Conservation (phyloP, 768 basidiomycete genomes). For the Phallus indusiatus region DNA sequence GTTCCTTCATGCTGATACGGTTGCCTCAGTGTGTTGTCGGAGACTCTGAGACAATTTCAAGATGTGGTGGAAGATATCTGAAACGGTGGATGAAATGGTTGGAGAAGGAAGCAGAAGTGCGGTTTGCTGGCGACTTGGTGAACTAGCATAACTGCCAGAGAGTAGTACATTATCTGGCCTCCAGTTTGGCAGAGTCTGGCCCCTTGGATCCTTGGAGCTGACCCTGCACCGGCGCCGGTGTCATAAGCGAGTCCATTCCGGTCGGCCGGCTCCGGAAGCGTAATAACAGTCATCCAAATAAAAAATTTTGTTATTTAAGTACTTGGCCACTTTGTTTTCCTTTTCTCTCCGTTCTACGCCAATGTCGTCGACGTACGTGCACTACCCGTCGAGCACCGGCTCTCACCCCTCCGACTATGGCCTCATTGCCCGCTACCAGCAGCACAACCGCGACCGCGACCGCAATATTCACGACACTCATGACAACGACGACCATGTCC, state of each 20-base stretch:
- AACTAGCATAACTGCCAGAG: not conserved
- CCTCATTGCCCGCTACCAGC: conserved; percentile 1
- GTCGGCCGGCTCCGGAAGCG: no score
- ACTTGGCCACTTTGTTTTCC: not conserved
- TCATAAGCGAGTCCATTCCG: no score
- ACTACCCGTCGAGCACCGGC: conserved; percentile 4
- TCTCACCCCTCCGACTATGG: conserved; percentile 7
- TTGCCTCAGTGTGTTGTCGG: conserved; percentile 69
- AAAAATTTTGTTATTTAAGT: no score
- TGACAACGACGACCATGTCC: not conserved
- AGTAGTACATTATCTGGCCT: no score
- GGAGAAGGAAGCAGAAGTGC: conserved; percentile 82
- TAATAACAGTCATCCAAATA: no score
- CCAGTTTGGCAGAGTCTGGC: no score
- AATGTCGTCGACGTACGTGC: conserved; percentile 6
- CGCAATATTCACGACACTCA: not conserved
- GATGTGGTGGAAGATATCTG: conserved; percentile 72
- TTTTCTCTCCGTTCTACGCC: not conserved
- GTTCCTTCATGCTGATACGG: not conserved
- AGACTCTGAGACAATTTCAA: conserved; percentile 79
- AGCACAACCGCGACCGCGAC: not conserved
- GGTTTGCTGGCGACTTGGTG: conserved; percentile 51
- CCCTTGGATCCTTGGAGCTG: no score
- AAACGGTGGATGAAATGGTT: conserved; percentile 90
- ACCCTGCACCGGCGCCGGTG: no score